Conservation (phyloP, 2,329 filamentous ascomycete genomes). For the Arthrobotrys entomopaga region DNA sequence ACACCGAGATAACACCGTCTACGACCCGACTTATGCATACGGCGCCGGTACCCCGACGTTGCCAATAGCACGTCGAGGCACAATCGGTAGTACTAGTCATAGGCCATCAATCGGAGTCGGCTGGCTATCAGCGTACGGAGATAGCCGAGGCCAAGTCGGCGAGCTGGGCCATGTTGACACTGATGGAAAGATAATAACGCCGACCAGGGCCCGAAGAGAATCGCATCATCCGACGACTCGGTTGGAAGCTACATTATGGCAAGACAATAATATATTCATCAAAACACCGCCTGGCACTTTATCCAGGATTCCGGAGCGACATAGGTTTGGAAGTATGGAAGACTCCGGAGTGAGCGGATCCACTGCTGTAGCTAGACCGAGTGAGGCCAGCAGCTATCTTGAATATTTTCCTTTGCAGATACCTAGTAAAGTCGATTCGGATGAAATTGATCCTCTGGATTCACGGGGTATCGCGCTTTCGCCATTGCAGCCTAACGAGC, state of each 20-base stretch:
- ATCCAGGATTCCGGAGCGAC: constrained; percentile 26
- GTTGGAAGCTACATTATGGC: constrained; percentile 39
- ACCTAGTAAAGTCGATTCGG: constrained; percentile 27
- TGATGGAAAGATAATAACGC: constrained; percentile 41
- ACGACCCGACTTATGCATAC: constrained; percentile 41
- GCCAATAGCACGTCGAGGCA: constrained; percentile 34
- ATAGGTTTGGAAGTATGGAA: constrained; percentile 34
- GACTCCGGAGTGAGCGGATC: constrained; percentile 43
- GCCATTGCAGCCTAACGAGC: constrained; percentile 9
- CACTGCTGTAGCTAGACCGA: constrained; percentile 42
- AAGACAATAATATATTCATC: constrained; percentile 47
- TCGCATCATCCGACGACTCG: constrained; percentile 37
- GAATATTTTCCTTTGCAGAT: constrained; percentile 36
- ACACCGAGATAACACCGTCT: constrained; percentile 25
- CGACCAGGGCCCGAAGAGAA: constrained; percentile 29
- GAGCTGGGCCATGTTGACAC: constrained; percentile 48
- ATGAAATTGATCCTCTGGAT: constrained; percentile 47
- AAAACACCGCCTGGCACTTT: constrained; percentile 44
- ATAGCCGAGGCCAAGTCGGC: constrained; percentile 31
- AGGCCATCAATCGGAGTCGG: constrained; percentile 49
- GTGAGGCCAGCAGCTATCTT: constrained; percentile 47
- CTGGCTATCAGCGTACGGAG: constrained; percentile 46
- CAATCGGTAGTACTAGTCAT: constrained; percentile 50
- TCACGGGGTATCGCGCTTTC: constrained; percentile 17
- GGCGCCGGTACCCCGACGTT: constrained; percentile 37